Base-by-base conservation (phyloP, 2,329 filamentous ascomycete genomes). In the Neoascochyta sp. region DNA sequence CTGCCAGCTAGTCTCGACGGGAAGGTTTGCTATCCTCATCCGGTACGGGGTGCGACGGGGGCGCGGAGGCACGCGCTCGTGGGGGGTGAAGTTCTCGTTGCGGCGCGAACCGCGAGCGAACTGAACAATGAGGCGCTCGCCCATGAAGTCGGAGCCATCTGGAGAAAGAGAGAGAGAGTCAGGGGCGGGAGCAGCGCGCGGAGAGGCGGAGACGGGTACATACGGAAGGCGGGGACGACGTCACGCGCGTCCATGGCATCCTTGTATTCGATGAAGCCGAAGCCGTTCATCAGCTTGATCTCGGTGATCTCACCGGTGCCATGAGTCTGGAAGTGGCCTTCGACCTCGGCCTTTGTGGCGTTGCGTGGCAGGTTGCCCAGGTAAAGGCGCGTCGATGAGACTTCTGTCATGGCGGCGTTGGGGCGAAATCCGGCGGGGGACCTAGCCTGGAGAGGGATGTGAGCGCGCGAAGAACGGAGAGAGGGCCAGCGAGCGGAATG, bases 241-340 rank as follows among this genome's bases (percentile, higher is more conserved):
- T 98, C 92, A 62, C 90, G 85, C 51, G 92, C 92, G 71, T 98
- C 92, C 84, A 95, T 86, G 36, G 88, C 81, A 71, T 96, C 92
- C 68, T 95, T 93, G 69, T 96, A 98, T 68, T 98, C 92, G 64
- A 98, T 95, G 74, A 98, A 98, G 64, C 92, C 92, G 63, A 98
- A 98, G 60, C 92, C 92, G 64, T 95, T 96, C 92, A 98, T 98
- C 45, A 98, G 80, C 75, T 98, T 98, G 72, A 98, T 90, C 73
- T 98, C 92, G 51, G 85, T 92, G 64, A 98, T 96, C 66, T 95
- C 88, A 66, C 92, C 92, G 53, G 88, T 90, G 63, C 90, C 92
- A 80, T 95, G 88, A 60, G 81, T 87, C 65, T 83, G 83, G 71
- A 98, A 98, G 68, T 96, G 90, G 57, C 81, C 80, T 71, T 96